Percentiles rank a stretch among this genome's conserved stretches.
Conservation (phyloP, 306 rosid genomes). For the Dalbergia cultrata region DNA sequence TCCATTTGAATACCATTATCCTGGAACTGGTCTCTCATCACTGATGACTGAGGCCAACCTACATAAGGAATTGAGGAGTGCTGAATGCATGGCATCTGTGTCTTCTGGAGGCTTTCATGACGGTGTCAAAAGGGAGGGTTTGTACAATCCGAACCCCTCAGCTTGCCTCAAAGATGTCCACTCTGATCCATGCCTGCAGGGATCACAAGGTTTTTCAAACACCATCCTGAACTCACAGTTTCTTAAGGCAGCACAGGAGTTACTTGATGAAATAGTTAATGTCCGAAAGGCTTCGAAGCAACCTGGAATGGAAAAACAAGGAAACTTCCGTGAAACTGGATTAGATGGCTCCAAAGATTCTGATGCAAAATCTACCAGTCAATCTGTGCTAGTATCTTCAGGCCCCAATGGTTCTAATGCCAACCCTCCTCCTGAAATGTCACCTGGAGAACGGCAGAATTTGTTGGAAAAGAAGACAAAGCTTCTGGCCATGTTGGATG, state of each 20-base stretch:
- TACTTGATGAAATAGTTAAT: constrained; percentile 81
- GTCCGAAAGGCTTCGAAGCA: constrained; percentile 73
- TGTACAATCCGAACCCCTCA: constrained; percentile 53
- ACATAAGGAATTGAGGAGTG: constrained; percentile 51
- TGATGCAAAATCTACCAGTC: constrained; percentile 57
- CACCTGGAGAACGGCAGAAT: constrained; percentile 67
- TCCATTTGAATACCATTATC: constrained; percentile 62
- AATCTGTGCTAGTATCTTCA: constrained; percentile 44
- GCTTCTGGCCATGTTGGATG: constrained; percentile 77
- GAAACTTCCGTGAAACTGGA: constrained; percentile 49
- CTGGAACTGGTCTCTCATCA: constrained; percentile 59
- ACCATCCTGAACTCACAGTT: constrained; percentile 55
- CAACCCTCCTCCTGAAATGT: constrained; percentile 57
- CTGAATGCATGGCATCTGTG: constrained; percentile 55
- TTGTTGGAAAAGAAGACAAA: constrained; percentile 74
- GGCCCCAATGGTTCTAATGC: constrained; percentile 53
- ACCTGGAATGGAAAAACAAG: constrained; percentile 57
- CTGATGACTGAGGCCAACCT: constrained; percentile 52
- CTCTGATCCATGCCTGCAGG: constrained; percentile 50
- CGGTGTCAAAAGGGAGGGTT: constrained; percentile 53
- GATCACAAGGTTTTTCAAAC: constrained; percentile 48
- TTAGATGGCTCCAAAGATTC: constrained; percentile 60
- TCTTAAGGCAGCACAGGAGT: constrained; percentile 72
- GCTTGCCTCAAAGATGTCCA: constrained; percentile 42
- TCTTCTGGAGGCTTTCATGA: constrained; percentile 53